Conservation (phyloP, 2,329 filamentous ascomycete species). For the Monilinia polystroma region DNA sequence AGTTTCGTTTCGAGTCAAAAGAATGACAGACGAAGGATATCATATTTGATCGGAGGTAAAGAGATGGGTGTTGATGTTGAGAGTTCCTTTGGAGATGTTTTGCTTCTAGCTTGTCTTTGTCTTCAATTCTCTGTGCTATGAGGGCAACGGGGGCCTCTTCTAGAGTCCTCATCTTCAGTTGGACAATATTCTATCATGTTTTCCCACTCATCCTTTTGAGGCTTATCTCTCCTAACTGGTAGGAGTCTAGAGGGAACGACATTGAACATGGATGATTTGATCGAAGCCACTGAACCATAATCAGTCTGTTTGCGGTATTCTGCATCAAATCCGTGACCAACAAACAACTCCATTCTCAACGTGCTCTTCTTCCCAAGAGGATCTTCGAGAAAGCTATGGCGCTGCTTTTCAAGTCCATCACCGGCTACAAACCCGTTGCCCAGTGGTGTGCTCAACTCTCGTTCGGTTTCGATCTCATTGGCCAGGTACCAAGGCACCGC, state of each 20-base stretch:
- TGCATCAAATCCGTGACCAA: background rate
- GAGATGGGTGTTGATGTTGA: background rate
- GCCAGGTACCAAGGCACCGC: background rate
- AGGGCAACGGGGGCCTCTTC: background rate
- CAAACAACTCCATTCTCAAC: background rate
- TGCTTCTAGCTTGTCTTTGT: background rate
- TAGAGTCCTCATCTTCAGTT: background rate
- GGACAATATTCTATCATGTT: background rate
- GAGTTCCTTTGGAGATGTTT: background rate
- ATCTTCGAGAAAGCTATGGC: background rate
- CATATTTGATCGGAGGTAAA: background rate
- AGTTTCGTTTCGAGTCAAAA: background rate
- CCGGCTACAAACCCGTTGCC: background rate
- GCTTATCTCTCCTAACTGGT: background rate
- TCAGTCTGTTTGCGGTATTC: background rate
- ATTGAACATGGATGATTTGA: background rate
- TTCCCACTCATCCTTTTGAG: background rate
- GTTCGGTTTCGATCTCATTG: accelerated
- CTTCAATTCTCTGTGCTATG: background rate
- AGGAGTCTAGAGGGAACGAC: background rate
- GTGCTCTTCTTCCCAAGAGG: background rate
- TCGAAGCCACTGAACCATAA: background rate
- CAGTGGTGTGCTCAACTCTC: background rate
- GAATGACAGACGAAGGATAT: background rate
- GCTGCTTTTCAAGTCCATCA: background rate